A percentile compares a stretch with the other conserved stretches of the same genome.
phyloP scores from a whole-genome alignment of 2,329 filamentous ascomycete genomes.

The Colletotrichum destructivum region DNA sequence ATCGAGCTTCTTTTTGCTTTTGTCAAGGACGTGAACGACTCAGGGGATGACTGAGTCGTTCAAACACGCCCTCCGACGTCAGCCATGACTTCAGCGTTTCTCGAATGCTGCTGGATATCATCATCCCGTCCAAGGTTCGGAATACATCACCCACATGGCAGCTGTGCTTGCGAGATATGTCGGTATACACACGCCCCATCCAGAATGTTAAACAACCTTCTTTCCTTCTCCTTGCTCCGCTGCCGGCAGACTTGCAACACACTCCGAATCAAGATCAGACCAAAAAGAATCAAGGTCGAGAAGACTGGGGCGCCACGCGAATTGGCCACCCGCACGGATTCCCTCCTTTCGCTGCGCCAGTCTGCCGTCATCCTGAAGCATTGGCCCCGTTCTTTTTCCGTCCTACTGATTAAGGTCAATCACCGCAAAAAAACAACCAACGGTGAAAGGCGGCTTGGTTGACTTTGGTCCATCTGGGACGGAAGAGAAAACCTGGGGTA shows the following conservation, averaged over 20 bases:
- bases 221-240: not conserved
- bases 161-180: not conserved
- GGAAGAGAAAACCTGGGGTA: conserved; percentile 20
- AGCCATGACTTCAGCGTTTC: conserved; percentile 33
- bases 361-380: conserved; percentile 27
- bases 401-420: conserved; percentile 5
- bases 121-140: not conserved
- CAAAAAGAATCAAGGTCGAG: not conserved
- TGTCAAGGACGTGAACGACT: conserved; percentile 24
- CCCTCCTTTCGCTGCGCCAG: not conserved
- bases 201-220: not conserved
- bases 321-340: conserved; percentile 26
- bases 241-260: not conserved
- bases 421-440: too few species aligned
- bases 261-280: not conserved
- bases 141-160: not conserved
- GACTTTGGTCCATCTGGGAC: too few species aligned
- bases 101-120: not conserved
- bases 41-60: conserved; percentile 23
- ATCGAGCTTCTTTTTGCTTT: not conserved
- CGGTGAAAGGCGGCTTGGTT: too few species aligned
- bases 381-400: conserved; percentile 16
- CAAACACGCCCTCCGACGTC: conserved; percentile 4
- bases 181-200: conserved; percentile 2
- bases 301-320: conserved; percentile 1